A percentile compares a stretch with the other conserved stretches of the same genome.
Evolutionary conservation across 106 monocot species (phyloP).

Genomic region (Dendrobium catenatum): DNA sequence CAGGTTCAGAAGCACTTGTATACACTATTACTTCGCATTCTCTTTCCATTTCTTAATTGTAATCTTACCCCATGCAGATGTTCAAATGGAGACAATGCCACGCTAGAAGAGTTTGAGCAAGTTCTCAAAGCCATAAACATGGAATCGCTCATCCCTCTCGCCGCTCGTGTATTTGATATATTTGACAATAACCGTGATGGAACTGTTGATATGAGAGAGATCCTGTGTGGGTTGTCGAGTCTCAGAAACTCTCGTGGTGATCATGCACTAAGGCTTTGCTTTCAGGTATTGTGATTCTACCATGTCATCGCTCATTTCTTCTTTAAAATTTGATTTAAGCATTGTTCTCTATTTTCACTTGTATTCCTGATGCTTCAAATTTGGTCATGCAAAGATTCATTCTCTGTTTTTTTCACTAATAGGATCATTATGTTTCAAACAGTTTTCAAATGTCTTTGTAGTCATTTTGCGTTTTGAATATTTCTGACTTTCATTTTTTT

Average conservation of each 20-base stretch:
- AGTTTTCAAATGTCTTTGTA: no score
- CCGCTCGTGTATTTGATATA: constrained; percentile 57
- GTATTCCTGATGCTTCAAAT: no score
- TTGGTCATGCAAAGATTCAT: no score
- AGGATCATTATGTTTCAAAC: no score
- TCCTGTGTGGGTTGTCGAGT: constrained; percentile 59
- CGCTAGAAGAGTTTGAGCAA: constrained; percentile 50
- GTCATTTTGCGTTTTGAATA: no score
- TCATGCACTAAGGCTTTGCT: constrained; percentile 55
- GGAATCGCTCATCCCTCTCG: constrained; percentile 53
- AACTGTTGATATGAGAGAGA: constrained; percentile 71
- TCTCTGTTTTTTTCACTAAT: no score
- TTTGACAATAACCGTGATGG: constrained; percentile 77
- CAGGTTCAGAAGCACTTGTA: neutral
- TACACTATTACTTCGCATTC: neutral
- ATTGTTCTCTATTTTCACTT: neutral
- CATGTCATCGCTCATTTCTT: neutral
- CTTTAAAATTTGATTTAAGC: constrained; percentile 1
- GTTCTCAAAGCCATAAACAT: constrained; percentile 64
- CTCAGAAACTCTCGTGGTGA: constrained; percentile 58
- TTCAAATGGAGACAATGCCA: constrained; percentile 53
- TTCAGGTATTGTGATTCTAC: constrained; percentile 33
- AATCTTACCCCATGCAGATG: constrained; percentile 34
- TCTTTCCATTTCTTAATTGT: neutral
- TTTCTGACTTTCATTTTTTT: no score